Conservation (phyloP, 2,329 filamentous ascomycete genomes). For the Exophiala sp. region DNA sequence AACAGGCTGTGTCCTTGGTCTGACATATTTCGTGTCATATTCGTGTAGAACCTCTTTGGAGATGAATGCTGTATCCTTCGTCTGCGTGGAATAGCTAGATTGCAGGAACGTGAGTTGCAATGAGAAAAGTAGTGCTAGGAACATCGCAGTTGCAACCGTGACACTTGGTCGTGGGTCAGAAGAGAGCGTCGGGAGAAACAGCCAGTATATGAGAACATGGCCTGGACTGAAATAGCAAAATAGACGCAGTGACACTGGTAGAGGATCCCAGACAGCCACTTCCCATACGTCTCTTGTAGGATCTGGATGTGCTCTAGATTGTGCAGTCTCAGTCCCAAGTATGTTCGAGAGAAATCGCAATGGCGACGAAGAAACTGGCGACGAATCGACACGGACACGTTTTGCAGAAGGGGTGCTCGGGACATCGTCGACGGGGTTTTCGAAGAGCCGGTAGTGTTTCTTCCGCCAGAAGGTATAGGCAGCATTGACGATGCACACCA, state of each 20-base stretch:
- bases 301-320: slow-evolving; percentile 79
- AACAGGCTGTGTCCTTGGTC: slow-evolving; percentile 77
- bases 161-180: slow-evolving; percentile 79
- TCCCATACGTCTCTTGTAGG: slow-evolving; percentile 89
- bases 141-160: slow-evolving; percentile 77
- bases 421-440: slow-evolving; percentile 71
- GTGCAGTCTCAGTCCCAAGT: slow-evolving; percentile 66
- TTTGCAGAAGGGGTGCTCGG: slow-evolving; percentile 80
- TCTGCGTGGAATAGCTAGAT: slow-evolving; percentile 73
- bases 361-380: slow-evolving; percentile 73
- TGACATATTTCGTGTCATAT: slow-evolving; percentile 94
- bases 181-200: slow-evolving; percentile 74
- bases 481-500: slow-evolving; percentile 70
- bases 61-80: slow-evolving; percentile 77
- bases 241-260: slow-evolving; percentile 74
- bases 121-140: slow-evolving; percentile 72
- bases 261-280: slow-evolving; percentile 86
- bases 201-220: slow-evolving; percentile 84
- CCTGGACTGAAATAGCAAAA: slow-evolving; percentile 92
- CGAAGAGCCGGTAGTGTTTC: slow-evolving; percentile 87
- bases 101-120: slow-evolving; percentile 72
- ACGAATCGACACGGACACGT: slow-evolving; percentile 83
- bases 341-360: slow-evolving; percentile 68
- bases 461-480: slow-evolving; percentile 77
- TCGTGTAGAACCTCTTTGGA: slow-evolving; percentile 91